Conservation (phyloP, 768 basidiomycete species). For the Boletus fagicola region DNA sequence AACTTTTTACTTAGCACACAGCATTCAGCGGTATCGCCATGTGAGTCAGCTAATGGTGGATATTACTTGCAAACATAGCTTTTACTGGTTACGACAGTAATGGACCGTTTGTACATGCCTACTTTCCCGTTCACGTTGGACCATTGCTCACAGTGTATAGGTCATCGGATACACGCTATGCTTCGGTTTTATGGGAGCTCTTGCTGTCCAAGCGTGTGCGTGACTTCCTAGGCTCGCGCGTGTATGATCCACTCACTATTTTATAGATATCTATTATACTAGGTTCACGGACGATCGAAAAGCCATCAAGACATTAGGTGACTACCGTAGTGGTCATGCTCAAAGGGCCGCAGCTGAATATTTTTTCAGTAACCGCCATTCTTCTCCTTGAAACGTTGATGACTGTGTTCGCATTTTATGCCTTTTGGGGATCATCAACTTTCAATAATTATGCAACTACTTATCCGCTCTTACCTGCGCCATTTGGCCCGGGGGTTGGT, state of each 20-base stretch:
- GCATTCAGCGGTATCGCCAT: background rate
- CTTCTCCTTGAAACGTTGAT: slow-evolving; percentile 14
- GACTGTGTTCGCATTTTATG: slow-evolving; percentile 7
- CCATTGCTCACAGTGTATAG: background rate
- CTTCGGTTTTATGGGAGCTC: slow-evolving; percentile 12
- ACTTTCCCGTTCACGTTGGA: background rate
- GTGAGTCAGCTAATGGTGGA: background rate
- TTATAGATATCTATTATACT: slow-evolving; percentile 19
- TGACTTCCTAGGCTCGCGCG: background rate
- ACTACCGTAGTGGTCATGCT: background rate
- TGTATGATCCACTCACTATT: background rate
- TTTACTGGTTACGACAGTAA: background rate
- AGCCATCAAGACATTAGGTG: slow-evolving; percentile 10
- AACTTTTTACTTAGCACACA: background rate
- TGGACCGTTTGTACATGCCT: background rate
- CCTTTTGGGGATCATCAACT: slow-evolving; percentile 5
- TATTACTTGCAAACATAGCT: background rate
- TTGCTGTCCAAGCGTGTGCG: slow-evolving; percentile 13
- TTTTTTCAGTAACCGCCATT: slow-evolving; percentile 1
- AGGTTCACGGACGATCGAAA: slow-evolving; percentile 17
- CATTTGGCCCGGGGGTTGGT: background rate
- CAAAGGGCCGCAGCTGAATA: background rate
- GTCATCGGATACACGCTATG: slow-evolving; percentile 15
- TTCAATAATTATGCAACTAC: no score
- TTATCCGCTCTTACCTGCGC: background rate